Base-by-base conservation (phyloP, 495 filamentous ascomycete genomes). In the Aspergillus bertholletiae region DNA sequence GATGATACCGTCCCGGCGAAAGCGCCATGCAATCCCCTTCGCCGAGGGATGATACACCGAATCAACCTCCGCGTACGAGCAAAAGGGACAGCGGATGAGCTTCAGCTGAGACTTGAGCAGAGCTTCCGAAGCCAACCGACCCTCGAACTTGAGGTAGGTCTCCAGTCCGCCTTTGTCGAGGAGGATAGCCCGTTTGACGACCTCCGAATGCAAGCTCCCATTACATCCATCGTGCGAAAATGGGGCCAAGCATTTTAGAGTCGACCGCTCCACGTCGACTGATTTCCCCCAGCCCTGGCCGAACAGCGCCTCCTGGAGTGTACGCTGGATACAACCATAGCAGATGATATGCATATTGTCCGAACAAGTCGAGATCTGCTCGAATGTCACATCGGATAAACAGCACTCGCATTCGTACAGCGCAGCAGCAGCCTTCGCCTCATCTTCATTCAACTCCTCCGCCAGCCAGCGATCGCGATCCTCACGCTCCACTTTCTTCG, bases 361-460 rank as follows among this genome's bases (percentile, higher is more conserved):
- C 59, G 74, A 82, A 64, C 94, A 98, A 1, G 85, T 81, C 7
- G 89, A 82, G 20, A 96, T 80, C 67, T 90, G 85, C 65, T 97
- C 89, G 58, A 96, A 95, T 0, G 88, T 74, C 34, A 79, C 82
- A 28, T 90, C 82, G 26, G 80, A 80, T 59, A 88, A 94, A 72
- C 94, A 98, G 72, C 93, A 97, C 61, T 87, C 85, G 67, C 94
- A 98, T 64, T 97, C 94, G 59, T 91, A 87, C 17, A 92, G 65
- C 22, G 84, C 85, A 26, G 85, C 79, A 6, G 76, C 80, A 26
- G 80, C 74, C 60, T 88, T 83, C 5, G 94, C 93, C 59, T 97
- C 88, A 35, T 74, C 70, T 21, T 82, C 84, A 68, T 96, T 94
- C 53, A 96, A 60, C 22, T 82, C 74, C 6, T 80, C 58, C 8